Base-by-base conservation (phyloP, 2,329 filamentous ascomycete genomes). In the Fusarium domesticum region DNA sequence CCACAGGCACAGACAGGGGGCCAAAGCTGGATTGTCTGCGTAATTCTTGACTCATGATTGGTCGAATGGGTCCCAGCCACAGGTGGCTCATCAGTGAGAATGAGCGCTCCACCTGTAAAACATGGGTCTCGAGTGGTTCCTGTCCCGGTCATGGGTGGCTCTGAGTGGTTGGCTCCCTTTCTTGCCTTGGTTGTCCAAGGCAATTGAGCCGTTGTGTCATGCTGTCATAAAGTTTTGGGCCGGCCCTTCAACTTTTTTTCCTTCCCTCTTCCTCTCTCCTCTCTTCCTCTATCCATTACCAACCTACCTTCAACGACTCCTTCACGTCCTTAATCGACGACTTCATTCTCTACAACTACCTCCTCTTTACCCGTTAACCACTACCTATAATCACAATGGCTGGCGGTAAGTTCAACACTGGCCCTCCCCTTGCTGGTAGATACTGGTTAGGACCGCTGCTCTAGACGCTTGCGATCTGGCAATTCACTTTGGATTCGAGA, bases 151-250 rank as follows among this genome's bases (percentile, higher is more conserved):
- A 19, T 7, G 5, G 6, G 34, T 14, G n/a, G 34, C 18, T 14
- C 34, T 17, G 15, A 14, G 18, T 14, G 12, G 34, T 36, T 19
- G n/a, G 8, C 16, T 42, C 19, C 45, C 43, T 30, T 41, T 38
- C 39, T 48, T n/a, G n/a, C n/a, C n/a, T n/a, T n/a, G n/a, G n/a
- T n/a, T n/a, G n/a, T 36, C 20, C 20, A 39, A 34, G 25, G 20
- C 40, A 35, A 30, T 32, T 30, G 6, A 35, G 51, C 47, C 44
- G 47, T 48, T 48, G 45, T 58, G 58, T 61, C 65, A 68, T 70
- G 66, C 62, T 67, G 68, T 70, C 67, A 68, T 70, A 63, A 68
- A 66, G 55, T 59, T 65, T 66, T 66, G 46, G 50, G 47, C 48
- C 45, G 37, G 42, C 38, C 46, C 54, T 54, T 43, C 47, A 56